Conservation (phyloP, 2,329 filamentous ascomycete species). For the Colletotrichum incanum region DNA sequence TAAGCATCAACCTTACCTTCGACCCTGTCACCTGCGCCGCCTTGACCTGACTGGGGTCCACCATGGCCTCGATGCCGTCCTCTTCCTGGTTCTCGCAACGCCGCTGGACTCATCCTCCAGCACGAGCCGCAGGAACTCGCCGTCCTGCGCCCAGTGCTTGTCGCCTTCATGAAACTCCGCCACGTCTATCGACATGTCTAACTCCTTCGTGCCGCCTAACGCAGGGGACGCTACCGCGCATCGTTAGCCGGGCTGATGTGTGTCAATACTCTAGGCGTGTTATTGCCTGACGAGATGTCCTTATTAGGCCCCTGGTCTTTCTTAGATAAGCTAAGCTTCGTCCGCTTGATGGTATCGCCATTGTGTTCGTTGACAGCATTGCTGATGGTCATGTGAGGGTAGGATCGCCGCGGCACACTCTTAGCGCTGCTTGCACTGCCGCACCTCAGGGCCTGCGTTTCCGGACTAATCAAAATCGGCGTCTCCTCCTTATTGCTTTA, state of each 20-base stretch:
- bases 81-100: slow-evolving; percentile 10
- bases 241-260: slow-evolving; percentile 11
- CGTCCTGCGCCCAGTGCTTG: slow-evolving; percentile 25
- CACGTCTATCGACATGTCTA: slow-evolving; percentile 27
- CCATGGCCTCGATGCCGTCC: slow-evolving; percentile 31
- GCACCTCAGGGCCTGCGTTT: background rate
- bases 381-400: slow-evolving; percentile 38
- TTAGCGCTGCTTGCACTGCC: slow-evolving; percentile 18
- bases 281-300: slow-evolving; percentile 20
- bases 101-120: slow-evolving; percentile 30
- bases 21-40: slow-evolving; percentile 23
- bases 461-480: background rate
- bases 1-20: slow-evolving; percentile 28
- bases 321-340: background rate
- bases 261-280: slow-evolving; percentile 24
- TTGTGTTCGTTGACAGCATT: slow-evolving; percentile 24
- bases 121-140: slow-evolving; percentile 23
- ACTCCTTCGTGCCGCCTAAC: slow-evolving; percentile 6
- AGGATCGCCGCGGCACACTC: slow-evolving; percentile 19
- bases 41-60: slow-evolving; percentile 29
- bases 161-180: slow-evolving; percentile 30
- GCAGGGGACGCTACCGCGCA: slow-evolving; percentile 38
- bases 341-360: background rate
- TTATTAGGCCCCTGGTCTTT: background rate
- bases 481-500: slow-evolving; percentile 2